Percentiles rank a stretch among this genome's conserved stretches.
Conservation (phyloP, 495 filamentous ascomycete genomes). For the Tuber microsphaerosporum region DNA sequence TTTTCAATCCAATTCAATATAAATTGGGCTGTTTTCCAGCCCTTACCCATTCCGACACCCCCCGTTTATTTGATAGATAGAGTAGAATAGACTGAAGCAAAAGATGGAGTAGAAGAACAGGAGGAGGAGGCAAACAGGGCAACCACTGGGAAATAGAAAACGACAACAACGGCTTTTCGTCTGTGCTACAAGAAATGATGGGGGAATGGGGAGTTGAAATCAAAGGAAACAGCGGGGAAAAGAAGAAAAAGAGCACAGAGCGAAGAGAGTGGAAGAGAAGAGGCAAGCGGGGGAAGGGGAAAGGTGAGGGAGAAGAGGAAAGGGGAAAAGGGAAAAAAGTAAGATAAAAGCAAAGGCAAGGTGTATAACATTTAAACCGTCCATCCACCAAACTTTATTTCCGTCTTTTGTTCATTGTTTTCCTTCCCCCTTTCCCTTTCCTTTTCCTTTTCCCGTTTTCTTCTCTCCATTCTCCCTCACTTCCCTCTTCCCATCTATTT, state of each 20-base stretch:
- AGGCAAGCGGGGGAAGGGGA: not conserved
- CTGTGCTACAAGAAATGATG: not conserved
- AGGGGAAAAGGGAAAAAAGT: slow-evolving; percentile 2
- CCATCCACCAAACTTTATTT: slow-evolving; percentile 17
- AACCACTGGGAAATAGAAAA: not conserved
- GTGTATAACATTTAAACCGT: slow-evolving; percentile 4
- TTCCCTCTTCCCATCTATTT: not conserved
- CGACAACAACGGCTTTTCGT: not conserved
- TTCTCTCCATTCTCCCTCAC: not conserved
- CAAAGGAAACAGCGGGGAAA: not conserved
- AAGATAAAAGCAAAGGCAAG: slow-evolving; percentile 12
- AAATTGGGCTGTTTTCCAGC: not conserved
- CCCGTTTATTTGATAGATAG: slow-evolving; percentile 2
- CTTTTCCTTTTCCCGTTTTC: slow-evolving; percentile 28
- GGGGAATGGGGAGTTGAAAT: not conserved
- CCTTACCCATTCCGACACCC: not conserved
- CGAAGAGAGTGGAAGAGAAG: not conserved
- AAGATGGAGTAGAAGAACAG: not conserved
- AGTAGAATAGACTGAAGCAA: not conserved
- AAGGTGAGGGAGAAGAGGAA: not conserved
- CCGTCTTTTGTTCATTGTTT: slow-evolving; percentile 12
- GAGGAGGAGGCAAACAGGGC: not conserved
- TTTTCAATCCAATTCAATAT: not conserved
- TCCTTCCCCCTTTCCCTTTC: slow-evolving; percentile 29
- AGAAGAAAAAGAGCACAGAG: not conserved